phyloP scores from a whole-genome alignment of 148 eudicot genomes.

The Chenopodium quinoa region DNA sequence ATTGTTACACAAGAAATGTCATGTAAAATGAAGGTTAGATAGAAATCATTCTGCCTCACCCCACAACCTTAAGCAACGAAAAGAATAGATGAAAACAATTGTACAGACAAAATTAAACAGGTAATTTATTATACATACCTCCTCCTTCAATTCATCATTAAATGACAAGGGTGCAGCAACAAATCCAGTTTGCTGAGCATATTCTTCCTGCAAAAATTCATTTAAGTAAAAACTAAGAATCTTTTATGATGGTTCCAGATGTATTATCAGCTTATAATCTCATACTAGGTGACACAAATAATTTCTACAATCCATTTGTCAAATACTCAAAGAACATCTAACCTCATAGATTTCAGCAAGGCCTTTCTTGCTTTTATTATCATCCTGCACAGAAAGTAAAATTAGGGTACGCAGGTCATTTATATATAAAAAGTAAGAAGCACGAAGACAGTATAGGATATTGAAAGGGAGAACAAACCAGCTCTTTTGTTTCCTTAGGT shows the following conservation, averaged over 20 bases:
- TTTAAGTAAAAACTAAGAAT: neutral
- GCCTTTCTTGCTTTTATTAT: constrained; percentile 89
- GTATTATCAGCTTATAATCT: no score
- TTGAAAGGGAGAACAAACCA: constrained; percentile 39
- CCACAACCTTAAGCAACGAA: constrained; percentile 6
- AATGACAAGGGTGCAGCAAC: constrained; percentile 57
- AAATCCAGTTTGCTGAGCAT: constrained; percentile 83
- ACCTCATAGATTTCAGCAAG: constrained; percentile 96
- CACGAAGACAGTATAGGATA: neutral
- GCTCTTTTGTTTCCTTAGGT: constrained; percentile 67
- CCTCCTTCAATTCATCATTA: constrained; percentile 80
- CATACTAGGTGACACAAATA: neutral
- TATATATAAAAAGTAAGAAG: constrained; percentile 6
- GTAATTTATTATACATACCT: constrained; percentile 40
- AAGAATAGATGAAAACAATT: neutral
- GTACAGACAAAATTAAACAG: neutral
- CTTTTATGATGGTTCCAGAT: neutral
- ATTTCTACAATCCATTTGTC: neutral
- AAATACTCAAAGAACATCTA: constrained; percentile 12
- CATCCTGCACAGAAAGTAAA: constrained; percentile 60
- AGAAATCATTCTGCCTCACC: neutral
- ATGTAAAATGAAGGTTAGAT: neutral
- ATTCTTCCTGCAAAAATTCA: constrained; percentile 69
- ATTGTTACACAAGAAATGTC: neutral
- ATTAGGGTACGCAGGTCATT: constrained; percentile 6